phyloP scores from a whole-genome alignment of 768 basidiomycete genomes.

The Lactifluus volemus region DNA sequence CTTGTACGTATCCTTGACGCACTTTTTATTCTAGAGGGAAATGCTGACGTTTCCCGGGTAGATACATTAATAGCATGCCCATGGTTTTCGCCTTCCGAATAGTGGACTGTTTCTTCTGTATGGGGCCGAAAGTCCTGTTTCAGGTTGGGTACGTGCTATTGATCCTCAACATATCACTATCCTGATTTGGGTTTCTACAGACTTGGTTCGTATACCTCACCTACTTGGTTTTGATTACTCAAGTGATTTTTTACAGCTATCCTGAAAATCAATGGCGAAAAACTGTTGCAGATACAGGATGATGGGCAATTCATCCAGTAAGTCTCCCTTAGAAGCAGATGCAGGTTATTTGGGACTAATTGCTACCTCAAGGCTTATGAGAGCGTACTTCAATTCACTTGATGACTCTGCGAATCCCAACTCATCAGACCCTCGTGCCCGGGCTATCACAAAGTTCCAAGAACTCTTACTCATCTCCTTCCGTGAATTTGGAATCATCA shows the following conservation, averaged over 20 bases:
- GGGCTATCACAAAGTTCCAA: conserved; percentile 95
- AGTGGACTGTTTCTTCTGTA: conserved; percentile 96
- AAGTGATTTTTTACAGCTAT: conserved; percentile 48
- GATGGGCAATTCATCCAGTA: conserved; percentile 96
- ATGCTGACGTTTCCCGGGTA: conserved; percentile 22
- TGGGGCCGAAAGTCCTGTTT: conserved; percentile 98
- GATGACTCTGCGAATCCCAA: conserved; percentile 91
- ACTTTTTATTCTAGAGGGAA: conserved; percentile 7
- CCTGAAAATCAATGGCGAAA: conserved; percentile 94
- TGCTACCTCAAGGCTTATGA: conserved; percentile 60
- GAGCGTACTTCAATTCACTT: conserved; percentile 88
- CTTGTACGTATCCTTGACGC: conserved; percentile 49
- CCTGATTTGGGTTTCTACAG: conserved; percentile 27
- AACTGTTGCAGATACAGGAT: conserved; percentile 86
- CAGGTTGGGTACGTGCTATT: conserved; percentile 77
- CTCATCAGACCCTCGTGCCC: conserved; percentile 77
- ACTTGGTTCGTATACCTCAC: conserved; percentile 39
- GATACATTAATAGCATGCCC: conserved; percentile 90
- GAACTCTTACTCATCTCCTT: conserved; percentile 95
- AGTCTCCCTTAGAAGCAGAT: background rate
- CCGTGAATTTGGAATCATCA: conserved; percentile 94
- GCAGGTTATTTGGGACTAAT: background rate
- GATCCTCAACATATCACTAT: background rate
- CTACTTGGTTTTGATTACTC: background rate
- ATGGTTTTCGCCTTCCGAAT: conserved; percentile 98